A percentile compares a stretch with the other conserved stretches of the same genome.
phyloP scores from a whole-genome alignment of 2,329 filamentous ascomycete species.

The Paracamarosporium sp. region DNA sequence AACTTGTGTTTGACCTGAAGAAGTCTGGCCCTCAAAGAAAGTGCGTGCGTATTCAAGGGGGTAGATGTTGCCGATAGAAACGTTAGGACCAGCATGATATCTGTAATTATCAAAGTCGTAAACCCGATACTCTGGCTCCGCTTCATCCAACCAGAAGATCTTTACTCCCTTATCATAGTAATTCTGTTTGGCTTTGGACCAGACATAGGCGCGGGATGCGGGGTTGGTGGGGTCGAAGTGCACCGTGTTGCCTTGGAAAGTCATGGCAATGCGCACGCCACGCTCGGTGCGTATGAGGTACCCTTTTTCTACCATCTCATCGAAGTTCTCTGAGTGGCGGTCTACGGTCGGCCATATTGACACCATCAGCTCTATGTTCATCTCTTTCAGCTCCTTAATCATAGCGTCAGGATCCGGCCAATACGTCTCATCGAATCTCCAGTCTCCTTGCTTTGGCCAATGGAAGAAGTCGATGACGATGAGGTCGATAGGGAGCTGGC shows the following conservation, averaged over 20 bases:
- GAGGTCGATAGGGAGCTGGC: conserved; percentile 65
- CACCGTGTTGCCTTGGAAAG: conserved; percentile 64
- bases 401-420: conserved; percentile 73
- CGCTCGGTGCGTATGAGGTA: conserved; percentile 67
- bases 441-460: conserved; percentile 71
- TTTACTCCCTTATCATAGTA: conserved; percentile 69
- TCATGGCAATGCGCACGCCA: conserved; percentile 64
- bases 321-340: conserved; percentile 63
- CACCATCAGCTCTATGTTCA: conserved; percentile 71
- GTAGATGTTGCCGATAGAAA: conserved; percentile 66
- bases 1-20: conserved; percentile 61
- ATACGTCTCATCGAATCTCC: conserved; percentile 69
- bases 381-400: conserved; percentile 64
- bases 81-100: conserved; percentile 62
- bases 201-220: conserved; percentile 64
- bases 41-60: conserved; percentile 64
- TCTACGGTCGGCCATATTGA: conserved; percentile 75
- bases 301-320: conserved; percentile 67
- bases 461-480: conserved; percentile 75
- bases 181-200: conserved; percentile 64
- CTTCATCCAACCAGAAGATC: conserved; percentile 73
- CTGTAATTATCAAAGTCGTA: conserved; percentile 74
- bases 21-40: conserved; percentile 66
- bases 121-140: conserved; percentile 68
- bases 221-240: conserved; percentile 72